A percentile compares a stretch with the other conserved stretches of the same genome.
These are phyloP conservation scores for Bryoerythrophyllum caledonicum DNA, from an alignment of 225 moss, liverwort and hornwort genomes.

Conservation along the genomic window DNA sequence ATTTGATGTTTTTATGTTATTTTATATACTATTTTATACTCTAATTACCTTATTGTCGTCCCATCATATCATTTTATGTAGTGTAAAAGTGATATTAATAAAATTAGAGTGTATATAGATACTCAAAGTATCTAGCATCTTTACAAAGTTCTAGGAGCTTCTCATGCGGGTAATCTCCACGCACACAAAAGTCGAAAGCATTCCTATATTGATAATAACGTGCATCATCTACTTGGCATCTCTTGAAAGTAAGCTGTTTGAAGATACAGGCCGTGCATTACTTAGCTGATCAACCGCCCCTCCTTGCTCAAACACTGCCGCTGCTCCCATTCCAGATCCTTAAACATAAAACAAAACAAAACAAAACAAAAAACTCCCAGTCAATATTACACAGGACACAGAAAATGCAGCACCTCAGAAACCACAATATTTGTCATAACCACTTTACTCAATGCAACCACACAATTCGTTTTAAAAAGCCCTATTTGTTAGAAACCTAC, in stretches of 20 bases:
- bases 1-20: too few species aligned
- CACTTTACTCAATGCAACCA: not conserved
- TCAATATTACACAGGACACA: not conserved
- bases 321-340: constrained; percentile 87
- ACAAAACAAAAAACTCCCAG: too few species aligned
- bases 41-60: too few species aligned
- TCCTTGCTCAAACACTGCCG: constrained; percentile 78
- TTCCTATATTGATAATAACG: not conserved
- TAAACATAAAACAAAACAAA: not conserved
- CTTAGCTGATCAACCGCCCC: constrained; percentile 50
- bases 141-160: constrained; percentile 21
- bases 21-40: too few species aligned
- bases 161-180: not conserved
- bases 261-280: constrained; percentile 45
- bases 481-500: too few species aligned
- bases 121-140: not conserved
- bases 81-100: too few species aligned
- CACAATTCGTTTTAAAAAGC: too few species aligned
- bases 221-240: constrained; percentile 53
- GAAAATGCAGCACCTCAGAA: not conserved
- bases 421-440: not conserved
- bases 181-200: not conserved
- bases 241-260: constrained; percentile 51
- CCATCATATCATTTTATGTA: too few species aligned
- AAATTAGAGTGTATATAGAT: not conserved